phyloP scores from a whole-genome alignment of 306 rosid genomes.

The Begonia masoniana region DNA sequence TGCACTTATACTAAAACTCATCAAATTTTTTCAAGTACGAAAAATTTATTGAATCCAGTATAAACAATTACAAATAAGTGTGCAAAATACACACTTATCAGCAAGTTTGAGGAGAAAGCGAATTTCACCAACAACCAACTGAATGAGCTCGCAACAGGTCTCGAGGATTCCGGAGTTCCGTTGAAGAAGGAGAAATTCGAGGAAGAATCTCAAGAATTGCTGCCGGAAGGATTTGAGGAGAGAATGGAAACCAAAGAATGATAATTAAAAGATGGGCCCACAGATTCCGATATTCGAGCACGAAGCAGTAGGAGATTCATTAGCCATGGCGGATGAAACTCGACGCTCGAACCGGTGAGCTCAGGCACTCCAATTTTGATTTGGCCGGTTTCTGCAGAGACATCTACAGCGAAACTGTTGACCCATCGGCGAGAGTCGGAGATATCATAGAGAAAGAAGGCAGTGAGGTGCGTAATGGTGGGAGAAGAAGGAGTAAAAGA shows the following conservation, averaged over 20 bases:
- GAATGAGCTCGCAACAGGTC: slow-evolving; percentile 12
- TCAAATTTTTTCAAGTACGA: no score
- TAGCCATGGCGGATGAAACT: slow-evolving; percentile 44
- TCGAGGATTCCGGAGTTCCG: slow-evolving; percentile 17
- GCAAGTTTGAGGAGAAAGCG: no score
- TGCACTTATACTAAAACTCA: no score
- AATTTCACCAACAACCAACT: no score
- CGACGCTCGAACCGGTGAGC: slow-evolving; percentile 24
- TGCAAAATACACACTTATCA: no score
- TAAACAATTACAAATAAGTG: no score
- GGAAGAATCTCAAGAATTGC: slow-evolving; percentile 9
- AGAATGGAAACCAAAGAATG: slow-evolving; percentile 18
- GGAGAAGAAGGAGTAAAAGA: slow-evolving; percentile 27
- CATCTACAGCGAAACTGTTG: slow-evolving; percentile 26
- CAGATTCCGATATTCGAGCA: slow-evolving; percentile 23
- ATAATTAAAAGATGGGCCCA: slow-evolving; percentile 25
- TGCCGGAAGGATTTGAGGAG: slow-evolving; percentile 20
- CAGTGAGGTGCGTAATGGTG: slow-evolving; percentile 14
- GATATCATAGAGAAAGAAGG: slow-evolving; percentile 10
- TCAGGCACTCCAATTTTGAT: slow-evolving; percentile 10
- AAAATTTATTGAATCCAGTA: no score
- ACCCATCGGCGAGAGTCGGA: slow-evolving; percentile 13
- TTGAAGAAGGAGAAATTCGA: slow-evolving; percentile 8
- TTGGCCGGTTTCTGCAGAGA: slow-evolving; percentile 19
- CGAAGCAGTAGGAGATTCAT: slow-evolving; percentile 20